Conservation (phyloP, 805 yeast species). For the Starmerella bombicola region DNA sequence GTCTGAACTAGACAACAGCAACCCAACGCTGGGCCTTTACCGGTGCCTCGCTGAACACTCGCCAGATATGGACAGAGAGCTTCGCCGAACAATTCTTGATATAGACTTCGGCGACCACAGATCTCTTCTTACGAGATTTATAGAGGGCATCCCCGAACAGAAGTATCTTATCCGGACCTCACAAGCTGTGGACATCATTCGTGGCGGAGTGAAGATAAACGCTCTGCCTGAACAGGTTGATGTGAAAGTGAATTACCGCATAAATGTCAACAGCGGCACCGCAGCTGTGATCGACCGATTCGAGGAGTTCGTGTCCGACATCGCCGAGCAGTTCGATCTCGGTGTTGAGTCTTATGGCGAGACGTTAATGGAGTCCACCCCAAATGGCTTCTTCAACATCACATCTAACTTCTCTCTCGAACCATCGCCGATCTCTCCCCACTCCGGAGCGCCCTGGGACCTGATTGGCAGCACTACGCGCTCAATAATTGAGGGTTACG, state of each 20-base stretch:
- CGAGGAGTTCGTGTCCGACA: conserved; percentile 28
- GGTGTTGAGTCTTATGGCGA: conserved; percentile 35
- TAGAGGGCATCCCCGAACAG: conserved; percentile 15
- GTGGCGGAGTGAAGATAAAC: conserved; percentile 65
- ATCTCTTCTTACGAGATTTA: conserved; percentile 7
- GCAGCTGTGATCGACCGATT: conserved; percentile 31
- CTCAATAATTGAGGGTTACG: conserved; percentile 31
- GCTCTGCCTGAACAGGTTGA: conserved; percentile 58
- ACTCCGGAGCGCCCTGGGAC: conserved; percentile 36
- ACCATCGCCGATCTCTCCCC: conserved; percentile 46
- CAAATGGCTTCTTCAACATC: conserved; percentile 35
- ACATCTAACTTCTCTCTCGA: conserved; percentile 29
- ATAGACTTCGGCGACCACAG: conserved; percentile 16
- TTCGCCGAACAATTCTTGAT: conserved; percentile 16
- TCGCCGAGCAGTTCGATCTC: conserved; percentile 38
- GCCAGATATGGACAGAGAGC: conserved; percentile 12
- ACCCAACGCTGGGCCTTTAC: conserved; percentile 47
- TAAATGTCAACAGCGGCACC: conserved; percentile 44
- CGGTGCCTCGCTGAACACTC: conserved; percentile 47
- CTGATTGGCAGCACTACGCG: conserved; percentile 50
- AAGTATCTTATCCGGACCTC: conserved; percentile 45
- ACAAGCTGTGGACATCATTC: conserved; percentile 53
- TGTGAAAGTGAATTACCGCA: conserved; percentile 50
- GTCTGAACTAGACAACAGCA: conserved; percentile 39
- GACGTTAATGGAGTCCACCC: conserved; percentile 23